phyloP scores from a whole-genome alignment of 2,329 filamentous ascomycete species.

The Arthrobotrys pseudoclavata region DNA sequence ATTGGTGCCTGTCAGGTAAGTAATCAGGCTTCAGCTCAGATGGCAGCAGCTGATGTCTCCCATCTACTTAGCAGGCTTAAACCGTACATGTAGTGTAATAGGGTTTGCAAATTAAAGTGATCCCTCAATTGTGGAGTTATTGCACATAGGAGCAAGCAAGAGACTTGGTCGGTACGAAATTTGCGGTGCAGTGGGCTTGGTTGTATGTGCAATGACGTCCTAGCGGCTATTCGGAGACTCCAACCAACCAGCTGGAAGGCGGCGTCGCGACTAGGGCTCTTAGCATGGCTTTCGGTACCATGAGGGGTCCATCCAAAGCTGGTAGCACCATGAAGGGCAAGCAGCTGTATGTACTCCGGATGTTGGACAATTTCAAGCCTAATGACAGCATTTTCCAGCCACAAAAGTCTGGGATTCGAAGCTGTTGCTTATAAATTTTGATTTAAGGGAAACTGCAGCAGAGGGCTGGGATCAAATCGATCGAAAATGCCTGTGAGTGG shows the following conservation, averaged over 20 bases:
- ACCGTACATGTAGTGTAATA: slow-evolving; percentile 12
- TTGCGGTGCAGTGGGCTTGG: slow-evolving; percentile 7
- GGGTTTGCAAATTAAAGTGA: neutral
- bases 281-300: slow-evolving; percentile 41
- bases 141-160: slow-evolving; percentile 10
- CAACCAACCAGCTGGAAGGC: slow-evolving; percentile 38
- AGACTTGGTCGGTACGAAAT: slow-evolving; percentile 7
- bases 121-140: neutral
- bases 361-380: neutral
- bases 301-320: slow-evolving; percentile 29
- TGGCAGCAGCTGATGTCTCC: slow-evolving; percentile 3
- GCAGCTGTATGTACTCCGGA: neutral
- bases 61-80: slow-evolving; percentile 33
- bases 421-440: neutral
- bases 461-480: neutral
- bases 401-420: slow-evolving; percentile 23
- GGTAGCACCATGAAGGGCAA: slow-evolving; percentile 2
- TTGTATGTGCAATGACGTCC: slow-evolving; percentile 58
- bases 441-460: neutral
- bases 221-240: slow-evolving; percentile 27
- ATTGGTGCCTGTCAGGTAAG: slow-evolving; percentile 25
- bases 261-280: slow-evolving; percentile 19
- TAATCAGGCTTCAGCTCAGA: slow-evolving; percentile 41
- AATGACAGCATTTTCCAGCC: slow-evolving; percentile 50
- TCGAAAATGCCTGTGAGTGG: slow-evolving; percentile 23